Base-by-base conservation (phyloP, 345 rosid species). In the Eucalyptus paniculata region DNA sequence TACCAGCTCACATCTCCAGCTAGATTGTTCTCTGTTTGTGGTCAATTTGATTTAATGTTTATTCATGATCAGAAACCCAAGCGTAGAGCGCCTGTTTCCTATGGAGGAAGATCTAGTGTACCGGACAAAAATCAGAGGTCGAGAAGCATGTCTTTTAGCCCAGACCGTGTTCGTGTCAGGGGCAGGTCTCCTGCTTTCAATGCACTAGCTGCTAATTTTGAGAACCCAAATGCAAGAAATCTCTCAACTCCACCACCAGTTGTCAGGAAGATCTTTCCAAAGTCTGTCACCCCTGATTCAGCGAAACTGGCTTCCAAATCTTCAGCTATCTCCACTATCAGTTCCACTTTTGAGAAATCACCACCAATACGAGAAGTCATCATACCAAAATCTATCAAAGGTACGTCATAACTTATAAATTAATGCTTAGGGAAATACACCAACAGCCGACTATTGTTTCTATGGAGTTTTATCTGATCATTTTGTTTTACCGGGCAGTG, bases 171-270 rank as follows among this genome's bases (percentile, higher is more conserved):
- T 90, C 99, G 99, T 24, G 98, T 96, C 89, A 94, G 99, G 91
- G 99, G 99, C 86, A 95, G 99, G 92, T 98, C 99, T 89, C 99
- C 99, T 30, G 98, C 99, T 88, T 98, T 98, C 95, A 98, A 94
- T 89, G 98, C 98, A 50, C 96, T 98, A 53, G 99, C 99, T 89
- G 98, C 99, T 89, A 97, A 89, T 91, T 98, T 98, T 92, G 99
- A 97, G 94, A 98, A 93, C 91, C 87, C 96, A 86, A 97, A 89
- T 92, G 87, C 94, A 44, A 94, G 99, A 91, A 98, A 97, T 93
- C 99, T 94, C 88, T 98, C 99, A 77, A 98, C 99, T 92, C 99
- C 99, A 49, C 99, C 99, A 24, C 99, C 99, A n/a, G 93, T 95
- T 91, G 95, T 95, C 88, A 92, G 97, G 90, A 98, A 97, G 94